phyloP scores from a whole-genome alignment of 768 basidiomycete species.

The Ramaria rubella region DNA sequence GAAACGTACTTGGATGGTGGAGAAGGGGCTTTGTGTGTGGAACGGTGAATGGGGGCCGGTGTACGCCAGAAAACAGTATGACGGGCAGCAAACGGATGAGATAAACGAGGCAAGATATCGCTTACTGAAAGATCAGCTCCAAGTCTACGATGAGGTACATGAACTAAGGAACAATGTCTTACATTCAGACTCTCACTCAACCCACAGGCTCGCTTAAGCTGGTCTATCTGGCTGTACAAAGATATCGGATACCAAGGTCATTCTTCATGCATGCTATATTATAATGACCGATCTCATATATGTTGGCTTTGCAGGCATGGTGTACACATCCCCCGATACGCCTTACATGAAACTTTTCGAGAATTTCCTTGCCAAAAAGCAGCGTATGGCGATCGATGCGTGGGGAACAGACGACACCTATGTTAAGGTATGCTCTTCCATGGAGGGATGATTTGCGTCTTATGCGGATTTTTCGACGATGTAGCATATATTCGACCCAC shows the following conservation, averaged over 20 bases:
- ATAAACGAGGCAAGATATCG: slow-evolving; percentile 62
- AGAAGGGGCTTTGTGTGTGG: slow-evolving; percentile 60
- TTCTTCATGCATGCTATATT: slow-evolving; percentile 39
- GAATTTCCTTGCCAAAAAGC: slow-evolving; percentile 34
- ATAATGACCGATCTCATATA: too few species aligned
- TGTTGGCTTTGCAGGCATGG: slow-evolving; percentile 33
- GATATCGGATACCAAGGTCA: slow-evolving; percentile 82
- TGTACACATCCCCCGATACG: slow-evolving; percentile 30
- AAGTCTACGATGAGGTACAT: slow-evolving; percentile 56
- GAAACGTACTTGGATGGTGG: slow-evolving; percentile 75
- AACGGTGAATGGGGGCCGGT: slow-evolving; percentile 85
- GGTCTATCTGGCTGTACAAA: slow-evolving; percentile 88
- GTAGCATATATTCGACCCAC: slow-evolving; percentile 15
- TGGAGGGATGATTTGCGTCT: slow-evolving; percentile 16
- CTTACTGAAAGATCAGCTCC: slow-evolving; percentile 70
- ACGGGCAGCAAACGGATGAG: slow-evolving; percentile 49
- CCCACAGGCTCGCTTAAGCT: slow-evolving; percentile 53
- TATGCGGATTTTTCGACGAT: not conserved
- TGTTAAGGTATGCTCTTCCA: slow-evolving; percentile 17
- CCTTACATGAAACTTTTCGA: slow-evolving; percentile 35
- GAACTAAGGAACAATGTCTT: not conserved
- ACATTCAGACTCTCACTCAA: not conserved
- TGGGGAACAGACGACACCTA: slow-evolving; percentile 32
- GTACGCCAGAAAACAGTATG: slow-evolving; percentile 56
- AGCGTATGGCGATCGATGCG: slow-evolving; percentile 32